Percentiles rank a stretch among this genome's conserved stretches.
phyloP scores from a whole-genome alignment of 768 basidiomycete genomes.

The Agaricus sinodeliciosus region DNA sequence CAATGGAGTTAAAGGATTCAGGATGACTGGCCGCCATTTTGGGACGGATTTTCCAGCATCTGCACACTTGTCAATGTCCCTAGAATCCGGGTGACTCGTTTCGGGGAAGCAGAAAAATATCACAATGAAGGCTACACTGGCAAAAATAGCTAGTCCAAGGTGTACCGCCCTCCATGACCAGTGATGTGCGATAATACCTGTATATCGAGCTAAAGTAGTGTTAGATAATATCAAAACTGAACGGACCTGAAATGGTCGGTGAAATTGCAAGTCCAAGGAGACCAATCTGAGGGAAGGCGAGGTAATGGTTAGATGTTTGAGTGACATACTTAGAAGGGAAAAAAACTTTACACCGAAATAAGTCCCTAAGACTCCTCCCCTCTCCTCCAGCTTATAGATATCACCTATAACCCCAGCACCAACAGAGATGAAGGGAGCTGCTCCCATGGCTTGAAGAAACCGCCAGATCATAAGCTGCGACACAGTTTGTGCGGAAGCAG shows the following conservation, averaged over 20 bases:
- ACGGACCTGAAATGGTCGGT: conserved; percentile 46
- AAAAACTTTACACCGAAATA: conserved; percentile 39
- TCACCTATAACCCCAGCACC: conserved; percentile 61
- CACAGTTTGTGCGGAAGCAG: conserved; percentile 38
- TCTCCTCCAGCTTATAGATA: conserved; percentile 58
- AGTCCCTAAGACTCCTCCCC: conserved; percentile 52
- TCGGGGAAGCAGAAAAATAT: conserved; percentile 51
- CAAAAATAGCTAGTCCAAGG: conserved; percentile 32
- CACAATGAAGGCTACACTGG: conserved; percentile 30
- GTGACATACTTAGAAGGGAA: not conserved
- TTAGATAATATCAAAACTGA: not conserved
- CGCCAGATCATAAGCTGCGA: conserved; percentile 53
- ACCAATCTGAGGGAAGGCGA: conserved; percentile 27
- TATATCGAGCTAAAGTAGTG: not conserved
- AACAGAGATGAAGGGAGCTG: conserved; percentile 46
- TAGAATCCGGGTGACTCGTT: conserved; percentile 54
- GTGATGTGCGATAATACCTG: conserved; percentile 47
- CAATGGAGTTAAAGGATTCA: conserved; percentile 51
- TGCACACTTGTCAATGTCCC: conserved; percentile 44
- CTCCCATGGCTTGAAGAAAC: conserved; percentile 63
- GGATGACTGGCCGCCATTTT: conserved; percentile 26
- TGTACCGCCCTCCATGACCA: conserved; percentile 65
- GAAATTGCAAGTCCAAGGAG: conserved; percentile 57
- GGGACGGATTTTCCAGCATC: conserved; percentile 12
- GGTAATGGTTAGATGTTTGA: not conserved